These are phyloP conservation scores for Lactifluus volemus DNA, from an alignment of 768 basidiomycete genomes.

Conservation along the genomic window DNA sequence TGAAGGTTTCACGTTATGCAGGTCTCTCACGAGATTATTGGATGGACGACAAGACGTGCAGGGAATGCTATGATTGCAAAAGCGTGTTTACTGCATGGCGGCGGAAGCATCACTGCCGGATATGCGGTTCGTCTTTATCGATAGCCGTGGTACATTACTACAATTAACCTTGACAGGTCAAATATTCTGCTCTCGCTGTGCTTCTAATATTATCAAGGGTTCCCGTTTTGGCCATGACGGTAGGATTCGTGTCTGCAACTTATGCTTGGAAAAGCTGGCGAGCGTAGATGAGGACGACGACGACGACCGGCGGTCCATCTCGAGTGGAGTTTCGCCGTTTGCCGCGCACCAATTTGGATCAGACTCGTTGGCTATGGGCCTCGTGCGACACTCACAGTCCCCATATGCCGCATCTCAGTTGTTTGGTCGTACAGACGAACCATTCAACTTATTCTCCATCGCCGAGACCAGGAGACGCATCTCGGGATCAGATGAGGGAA, in stretches of 20 bases:
- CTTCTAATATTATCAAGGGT: conserved; percentile 94
- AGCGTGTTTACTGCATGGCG: conserved; percentile 91
- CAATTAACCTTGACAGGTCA: conserved; percentile 50
- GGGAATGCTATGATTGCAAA: conserved; percentile 94
- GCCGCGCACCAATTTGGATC: conserved; percentile 69
- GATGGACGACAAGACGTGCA: conserved; percentile 97
- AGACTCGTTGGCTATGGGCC: conserved; percentile 30
- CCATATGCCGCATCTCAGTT: conserved; percentile 84
- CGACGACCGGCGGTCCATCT: conserved; percentile 79
- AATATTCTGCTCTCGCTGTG: conserved; percentile 96
- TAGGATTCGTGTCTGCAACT: conserved; percentile 92
- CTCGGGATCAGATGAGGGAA: conserved; percentile 46
- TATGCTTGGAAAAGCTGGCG: conserved; percentile 88
- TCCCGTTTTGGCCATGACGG: conserved; percentile 89
- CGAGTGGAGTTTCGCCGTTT: conserved; percentile 59
- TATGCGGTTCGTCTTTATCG: conserved; percentile 59
- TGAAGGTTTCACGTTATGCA: conserved; percentile 24
- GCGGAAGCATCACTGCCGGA: conserved; percentile 94
- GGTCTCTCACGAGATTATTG: conserved; percentile 93
- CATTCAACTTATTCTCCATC: conserved; percentile 75
- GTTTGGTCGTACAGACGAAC: conserved; percentile 69
- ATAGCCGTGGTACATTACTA: neutral
- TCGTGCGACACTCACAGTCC: conserved; percentile 60
- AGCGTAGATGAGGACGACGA: conserved; percentile 86
- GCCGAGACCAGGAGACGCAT: conserved; percentile 58